phyloP scores from a whole-genome alignment of 1,284 basidiomycete genomes.

The Ganoderma boninense region DNA sequence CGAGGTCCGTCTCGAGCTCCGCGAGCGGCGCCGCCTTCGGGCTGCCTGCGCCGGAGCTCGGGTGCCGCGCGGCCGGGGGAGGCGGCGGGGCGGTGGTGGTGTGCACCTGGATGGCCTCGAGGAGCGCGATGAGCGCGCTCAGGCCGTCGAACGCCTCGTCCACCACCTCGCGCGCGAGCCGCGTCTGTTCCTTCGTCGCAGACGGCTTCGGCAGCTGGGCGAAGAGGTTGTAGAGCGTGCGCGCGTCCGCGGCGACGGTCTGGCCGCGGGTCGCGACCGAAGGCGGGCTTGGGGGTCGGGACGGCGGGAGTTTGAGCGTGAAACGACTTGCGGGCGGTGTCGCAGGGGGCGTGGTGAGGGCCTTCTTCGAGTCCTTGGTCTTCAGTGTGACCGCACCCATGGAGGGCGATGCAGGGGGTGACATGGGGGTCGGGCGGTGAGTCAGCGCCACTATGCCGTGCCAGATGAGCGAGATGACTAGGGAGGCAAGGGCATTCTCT shows the following conservation, averaged over 20 bases:
- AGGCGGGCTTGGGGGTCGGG: constrained; percentile 72
- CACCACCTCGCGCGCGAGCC: constrained; percentile 75
- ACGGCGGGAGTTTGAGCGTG: constrained; percentile 71
- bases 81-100: background rate
- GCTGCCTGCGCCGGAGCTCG: background rate
- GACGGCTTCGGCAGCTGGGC: constrained; percentile 67
- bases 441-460: constrained; percentile 73
- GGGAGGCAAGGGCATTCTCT: constrained; percentile 68
- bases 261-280: constrained; percentile 40
- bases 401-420: constrained; percentile 55
- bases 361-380: constrained; percentile 50
- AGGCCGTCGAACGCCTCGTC: constrained; percentile 77
- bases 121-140: constrained; percentile 59
- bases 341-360: constrained; percentile 57
- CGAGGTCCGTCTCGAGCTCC: constrained; percentile 54
- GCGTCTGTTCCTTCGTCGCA: constrained; percentile 51
- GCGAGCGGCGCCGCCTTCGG: constrained; percentile 31
- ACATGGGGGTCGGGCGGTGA: constrained; percentile 56
- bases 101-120: constrained; percentile 55
- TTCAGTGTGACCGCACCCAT: constrained; percentile 40
- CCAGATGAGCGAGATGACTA: constrained; percentile 79
- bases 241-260: constrained; percentile 63
- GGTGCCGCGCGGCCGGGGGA: constrained; percentile 2
- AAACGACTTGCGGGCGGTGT: constrained; percentile 70
- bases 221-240: constrained; percentile 66